Base-by-base conservation (phyloP, 148 eudicot genomes). In the Rhododendron molle region DNA sequence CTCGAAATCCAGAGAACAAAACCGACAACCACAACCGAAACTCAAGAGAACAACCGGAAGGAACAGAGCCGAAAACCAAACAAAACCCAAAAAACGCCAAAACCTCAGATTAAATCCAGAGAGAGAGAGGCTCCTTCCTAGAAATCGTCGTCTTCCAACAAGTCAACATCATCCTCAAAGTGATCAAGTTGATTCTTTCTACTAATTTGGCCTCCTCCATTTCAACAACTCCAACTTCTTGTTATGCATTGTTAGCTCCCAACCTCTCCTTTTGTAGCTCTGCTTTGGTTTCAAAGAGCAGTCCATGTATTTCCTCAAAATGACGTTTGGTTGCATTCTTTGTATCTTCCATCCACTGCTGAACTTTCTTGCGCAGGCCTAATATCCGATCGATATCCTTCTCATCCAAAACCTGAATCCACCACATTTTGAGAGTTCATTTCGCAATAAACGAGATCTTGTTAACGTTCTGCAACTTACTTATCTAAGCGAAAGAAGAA, bases 291-390 rank as follows among this genome's bases (percentile, higher is more conserved):
- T 78, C 81, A 78, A 85, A 91, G 44, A 95, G 89, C 56, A 90
- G 38, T 11, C 38, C 82, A 83, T 94, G 94, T 26, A 95, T 88
- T 54, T 94, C 95, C 30, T 95, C 97, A 81, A 95, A 95, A 90
- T 94, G 89, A 78, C 95, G 96, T 69, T 52, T 88, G 26, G 94
- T 91, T 38, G 94, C 93, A 60, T 73, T 83, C 88, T 89, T 94
- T 10, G 92, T 91, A 30, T 91, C 92, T 85, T 94, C 93, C 20
- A 95, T 83, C 98, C 96, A 95, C 87, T 85, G 89, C 89, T 58
- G 88, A 86, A 95, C 90, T 87, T 86, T 94, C 85, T 88, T 88
- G 91, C 90, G 90, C 23, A 96, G 97, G 16, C 90, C 65, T 80
- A 95, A 79, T 83, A 95, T 93, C 79, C 92, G 88, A 65, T 87